Evolutionary conservation across 176 grass and related monocot genomes (phyloP), one percentile per base, ranked within the genome.

Genomic region (Cenchrus purpureus): DNA sequence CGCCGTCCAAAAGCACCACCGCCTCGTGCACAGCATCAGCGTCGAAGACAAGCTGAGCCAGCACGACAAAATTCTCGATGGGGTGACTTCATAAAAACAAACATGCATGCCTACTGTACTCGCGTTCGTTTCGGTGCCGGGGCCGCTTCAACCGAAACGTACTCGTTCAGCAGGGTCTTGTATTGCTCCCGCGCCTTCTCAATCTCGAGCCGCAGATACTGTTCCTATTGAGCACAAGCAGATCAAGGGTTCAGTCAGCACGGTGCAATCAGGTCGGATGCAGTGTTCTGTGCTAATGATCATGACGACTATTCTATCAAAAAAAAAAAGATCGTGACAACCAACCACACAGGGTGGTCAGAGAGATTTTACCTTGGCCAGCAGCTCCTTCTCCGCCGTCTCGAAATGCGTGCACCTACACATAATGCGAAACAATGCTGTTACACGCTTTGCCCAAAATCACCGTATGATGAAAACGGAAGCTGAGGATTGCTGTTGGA

Each of bases 401-500:
- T 85, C 87, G 52, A 73, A 60, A 4, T 85, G 19, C 48, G 48
- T 9, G 65, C 81, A 87, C 77, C 91, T 92, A 7, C 5, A 66
- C 29, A 50, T n/a, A 55, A 61, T 70, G 8, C 42, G 68, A 78
- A 68, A 40, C 0, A 51, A 25, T 61, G n/a, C 2, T 42, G 15
- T 58, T 20, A 5, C 53, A 32, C 14, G 32, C 56, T 49, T 28
- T 17, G 43, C 67, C 28, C 19, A 67, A 4, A 60, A 81, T 15
- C 51, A 40, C 10, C 1, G 42, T 22, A 45, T 14, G n/a, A 19
- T 12, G 46, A 75, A 40, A 81, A 57, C 0, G 10, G 17, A 19
- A 17, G 37, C 7, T 25, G 37, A n/a, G n/a, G 44, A 15, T 56
- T 7, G 3, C 37, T 40, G 37, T 2, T 40, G 37, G 37, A 45